phyloP scores from a whole-genome alignment of 2,329 filamentous ascomycete species.

The Colletotrichum neosansevieriae region DNA sequence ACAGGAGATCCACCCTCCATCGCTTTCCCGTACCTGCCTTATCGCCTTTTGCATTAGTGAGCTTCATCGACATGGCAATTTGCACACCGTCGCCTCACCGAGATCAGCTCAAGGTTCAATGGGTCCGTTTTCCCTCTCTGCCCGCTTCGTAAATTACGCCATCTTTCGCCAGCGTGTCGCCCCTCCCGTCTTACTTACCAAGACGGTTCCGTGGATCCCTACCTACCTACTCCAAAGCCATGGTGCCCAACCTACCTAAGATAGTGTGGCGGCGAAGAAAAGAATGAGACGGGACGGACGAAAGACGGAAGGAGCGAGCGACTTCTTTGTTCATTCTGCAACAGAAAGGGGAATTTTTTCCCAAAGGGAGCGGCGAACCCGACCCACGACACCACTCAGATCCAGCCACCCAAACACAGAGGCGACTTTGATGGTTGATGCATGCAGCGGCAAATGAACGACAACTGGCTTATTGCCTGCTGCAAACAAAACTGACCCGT shows the following conservation, averaged over 20 bases:
- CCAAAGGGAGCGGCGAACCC: conserved; percentile 31
- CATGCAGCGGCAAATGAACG: conserved; percentile 34
- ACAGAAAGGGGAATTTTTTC: not conserved
- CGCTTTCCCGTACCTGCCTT: conserved; percentile 27
- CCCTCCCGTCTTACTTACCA: not conserved
- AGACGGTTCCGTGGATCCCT: not conserved
- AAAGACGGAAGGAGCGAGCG: conserved; percentile 22
- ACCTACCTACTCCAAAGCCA: not conserved
- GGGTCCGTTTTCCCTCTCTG: not conserved
- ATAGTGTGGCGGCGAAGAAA: conserved; percentile 9
- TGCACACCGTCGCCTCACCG: conserved; percentile 23
- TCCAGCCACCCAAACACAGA: not conserved
- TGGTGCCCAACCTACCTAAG: not conserved
- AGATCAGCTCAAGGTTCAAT: conserved; percentile 3
- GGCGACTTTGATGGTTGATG: conserved; percentile 19
- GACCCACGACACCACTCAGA: not conserved
- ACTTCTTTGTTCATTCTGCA: conserved; percentile 30
- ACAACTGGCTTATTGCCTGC: conserved; percentile 21
- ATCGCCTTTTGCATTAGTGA: conserved; percentile 39
- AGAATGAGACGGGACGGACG: not conserved
- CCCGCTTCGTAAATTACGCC: not conserved
- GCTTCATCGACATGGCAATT: conserved; percentile 31
- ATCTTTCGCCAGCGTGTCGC: not conserved
- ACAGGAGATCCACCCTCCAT: not conserved
- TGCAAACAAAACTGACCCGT: conserved; percentile 21